Evolutionary conservation across 805 yeast genomes (phyloP), one percentile per base, ranked within the genome.

Genomic region (Pichia exigua): DNA sequence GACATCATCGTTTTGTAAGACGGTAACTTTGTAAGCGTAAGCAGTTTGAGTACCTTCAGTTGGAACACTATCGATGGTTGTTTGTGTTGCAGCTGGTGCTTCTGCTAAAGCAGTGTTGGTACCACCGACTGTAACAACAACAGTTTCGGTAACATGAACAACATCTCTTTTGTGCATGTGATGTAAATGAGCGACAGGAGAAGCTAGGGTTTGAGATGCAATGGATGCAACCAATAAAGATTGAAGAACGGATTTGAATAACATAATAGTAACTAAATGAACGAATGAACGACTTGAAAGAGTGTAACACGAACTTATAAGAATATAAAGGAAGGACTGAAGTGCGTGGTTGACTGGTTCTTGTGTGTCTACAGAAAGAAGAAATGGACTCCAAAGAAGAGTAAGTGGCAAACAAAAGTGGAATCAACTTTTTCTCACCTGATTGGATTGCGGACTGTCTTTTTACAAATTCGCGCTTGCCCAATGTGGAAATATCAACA

Each of bases 151-250:
- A 58, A 75, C 73, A 56, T 74, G 77, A 53, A 71, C 73, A 51
- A 73, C 79, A 50, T 71, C 73, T 60, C 72, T 81, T 73, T 82
- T 81, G 65, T 79, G 81, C 57, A 68, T 67, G 63, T 77, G 77
- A 69, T 85, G 89, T 57, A 73, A 77, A 59, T 79, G 85, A 52
- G 72, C 75, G 50, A 78, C 70, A 53, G 89, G 88, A 50, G 77
- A 79, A 55, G 87, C 85, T 42, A 75, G 54, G 47, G 76, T 74
- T 48, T 78, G 65, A 59, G 77, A 76, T 54, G 75, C 67, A 50
- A 81, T 63, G 49, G 83, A 78, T 45, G 73, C 67, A 18, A 51
- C 28, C n/a, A 44, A 48, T 3, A 51, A 22, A 2, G 57, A 53
- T 72, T 72, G 73, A 61, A 79, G 62, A 63, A 81, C 57, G 51